Conservation (phyloP, 148 eudicot genomes). For the Arctostaphylos glauca region DNA sequence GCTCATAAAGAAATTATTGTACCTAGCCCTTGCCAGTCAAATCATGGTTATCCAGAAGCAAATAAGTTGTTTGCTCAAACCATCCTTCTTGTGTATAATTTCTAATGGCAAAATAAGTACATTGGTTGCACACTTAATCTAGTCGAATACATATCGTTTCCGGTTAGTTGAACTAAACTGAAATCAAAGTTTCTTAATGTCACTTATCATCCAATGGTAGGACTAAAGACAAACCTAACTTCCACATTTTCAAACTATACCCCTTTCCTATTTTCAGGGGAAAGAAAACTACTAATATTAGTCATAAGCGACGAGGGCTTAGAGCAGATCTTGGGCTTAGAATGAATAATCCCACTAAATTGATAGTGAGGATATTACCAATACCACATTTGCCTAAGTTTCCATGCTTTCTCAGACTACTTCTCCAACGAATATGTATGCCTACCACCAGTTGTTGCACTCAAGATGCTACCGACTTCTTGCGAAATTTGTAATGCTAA, state of each 20-base stretch:
- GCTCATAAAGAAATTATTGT: constrained; percentile 1
- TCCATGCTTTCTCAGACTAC: neutral
- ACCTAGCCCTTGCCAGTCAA: neutral
- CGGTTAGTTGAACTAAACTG: neutral
- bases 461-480: neutral
- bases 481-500: neutral
- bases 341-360: neutral
- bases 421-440: neutral
- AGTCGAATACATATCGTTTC: neutral
- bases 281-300: neutral
- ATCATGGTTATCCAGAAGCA: neutral
- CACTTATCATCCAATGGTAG: neutral
- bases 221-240: neutral
- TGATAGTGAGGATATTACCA: neutral
- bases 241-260: neutral
- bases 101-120: neutral
- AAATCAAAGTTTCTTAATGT: neutral
- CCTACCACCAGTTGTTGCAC: neutral
- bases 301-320: neutral
- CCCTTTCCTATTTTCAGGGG: neutral
- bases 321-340: neutral
- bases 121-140: neutral
- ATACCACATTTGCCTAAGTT: neutral
- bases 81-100: neutral
- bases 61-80: neutral